Evolutionary conservation across 2,329 filamentous ascomycete genomes (phyloP), one percentile per base, ranked within the genome.

Genomic region (Trichoderma hamatum): DNA sequence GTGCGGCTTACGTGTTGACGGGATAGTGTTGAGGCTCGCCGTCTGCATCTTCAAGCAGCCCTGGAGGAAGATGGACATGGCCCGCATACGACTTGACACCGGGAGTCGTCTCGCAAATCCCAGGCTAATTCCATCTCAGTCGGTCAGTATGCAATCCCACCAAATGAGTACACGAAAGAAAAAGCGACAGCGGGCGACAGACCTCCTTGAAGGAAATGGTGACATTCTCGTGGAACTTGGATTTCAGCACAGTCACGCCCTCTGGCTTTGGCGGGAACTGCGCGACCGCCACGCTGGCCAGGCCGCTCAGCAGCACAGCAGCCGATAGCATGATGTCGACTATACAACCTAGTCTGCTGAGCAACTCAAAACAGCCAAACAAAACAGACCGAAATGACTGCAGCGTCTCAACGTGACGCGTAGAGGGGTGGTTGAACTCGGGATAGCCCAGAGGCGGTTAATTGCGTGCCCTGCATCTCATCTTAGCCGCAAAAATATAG

Each of bases 81-180:
- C 89, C 89, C 10, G 87, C 84, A 76, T 88, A 91, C 79, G 79
- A 89, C 86, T 79, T 90, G 85, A 81, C 88, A 81, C 80, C 90
- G 80, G 64, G 83, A 76, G 72, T 84, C 63, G 79, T 89, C 88
- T 74, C 85, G 81, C 72, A 90, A 86, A 76, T 82, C 77, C 80
- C 89, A 85, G 68, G 86, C 89, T 84, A 46, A n/a, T 34, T 51
- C 10, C 54, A 58, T 16, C 28, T n/a, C 39, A 28, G 51, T n/a
- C 21, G 24, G 39, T 24, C 36, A 30, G 28, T 39, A 26, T 9
- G 19, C 3, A 21, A 19, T 34, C 11, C 21, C 14, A 28, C 1
- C 1, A 36, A 36, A 36, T 10, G 10, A 36, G 13, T 36, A 11
- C 13, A 36, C 13, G 34, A 49, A 13, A 13, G 19, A 13, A 46